Evolutionary conservation across 164 flowering plant genomes (phyloP).

Genomic region (Berberis vulgaris): DNA sequence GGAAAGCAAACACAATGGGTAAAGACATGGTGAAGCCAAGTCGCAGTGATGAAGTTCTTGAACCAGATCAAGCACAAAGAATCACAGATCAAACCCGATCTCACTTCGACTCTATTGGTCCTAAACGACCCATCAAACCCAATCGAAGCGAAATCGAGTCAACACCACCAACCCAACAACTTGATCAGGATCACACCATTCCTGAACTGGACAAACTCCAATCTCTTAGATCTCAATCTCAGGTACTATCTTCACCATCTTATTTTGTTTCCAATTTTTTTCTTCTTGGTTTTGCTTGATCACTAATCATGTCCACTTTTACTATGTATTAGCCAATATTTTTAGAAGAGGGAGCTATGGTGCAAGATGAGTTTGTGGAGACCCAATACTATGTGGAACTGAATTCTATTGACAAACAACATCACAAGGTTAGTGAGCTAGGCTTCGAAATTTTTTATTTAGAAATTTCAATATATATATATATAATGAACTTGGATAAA

Average conservation of each 20-base stretch:
- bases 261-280: not conserved
- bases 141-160: constrained; percentile 52
- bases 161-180: not conserved
- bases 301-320: too few species aligned
- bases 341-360: constrained; percentile 13
- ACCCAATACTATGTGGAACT: constrained; percentile 58
- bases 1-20: too few species aligned
- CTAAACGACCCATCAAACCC: constrained; percentile 63
- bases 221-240: constrained; percentile 38
- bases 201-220: constrained; percentile 47
- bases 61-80: constrained; percentile 31
- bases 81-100: constrained; percentile 35
- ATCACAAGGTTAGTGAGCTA: constrained; percentile 40
- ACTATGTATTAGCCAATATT: constrained; percentile 9
- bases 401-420: constrained; percentile 52
- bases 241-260: constrained; percentile 9
- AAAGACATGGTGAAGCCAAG: constrained; percentile 37
- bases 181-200: constrained; percentile 3
- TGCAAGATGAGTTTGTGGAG: constrained; percentile 58
- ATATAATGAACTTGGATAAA: not conserved
- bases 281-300: not conserved
- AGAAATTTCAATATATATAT: not conserved
- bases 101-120: constrained; percentile 52
- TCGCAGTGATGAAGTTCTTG: constrained; percentile 67
- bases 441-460: not conserved